Conservation (phyloP, 1,284 basidiomycete genomes). For the Microbotryum saponariae region DNA sequence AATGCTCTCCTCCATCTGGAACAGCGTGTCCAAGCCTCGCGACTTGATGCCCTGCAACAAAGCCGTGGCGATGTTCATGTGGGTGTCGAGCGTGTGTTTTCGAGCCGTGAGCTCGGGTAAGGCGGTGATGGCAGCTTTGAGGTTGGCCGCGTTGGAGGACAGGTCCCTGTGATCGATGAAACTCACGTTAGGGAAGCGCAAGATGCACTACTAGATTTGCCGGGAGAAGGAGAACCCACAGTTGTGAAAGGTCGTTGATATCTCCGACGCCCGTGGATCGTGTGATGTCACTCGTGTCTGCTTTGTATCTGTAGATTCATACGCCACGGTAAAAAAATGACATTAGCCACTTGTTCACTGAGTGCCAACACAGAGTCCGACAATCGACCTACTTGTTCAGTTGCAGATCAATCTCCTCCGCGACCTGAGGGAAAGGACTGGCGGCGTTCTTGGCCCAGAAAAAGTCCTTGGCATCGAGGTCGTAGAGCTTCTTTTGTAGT, state of each 20-base stretch:
- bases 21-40: conserved; percentile 88
- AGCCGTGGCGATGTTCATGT: conserved; percentile 99
- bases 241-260: conserved; percentile 86
- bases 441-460: conserved; percentile 97
- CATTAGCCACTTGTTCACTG: no score
- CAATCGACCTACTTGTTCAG: conserved; percentile 54
- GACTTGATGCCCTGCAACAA: conserved; percentile 93
- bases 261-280: conserved; percentile 92
- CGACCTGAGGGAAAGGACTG: conserved; percentile 96
- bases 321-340: no score
- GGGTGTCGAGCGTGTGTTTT: conserved; percentile 92
- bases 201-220: background rate
- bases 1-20: conserved; percentile 90
- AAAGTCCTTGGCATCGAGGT: conserved; percentile 96
- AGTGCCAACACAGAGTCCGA: background rate
- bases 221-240: conserved; percentile 52
- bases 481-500: conserved; percentile 79
- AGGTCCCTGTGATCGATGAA: conserved; percentile 59
- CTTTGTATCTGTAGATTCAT: conserved; percentile 58
- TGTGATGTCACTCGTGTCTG: conserved; percentile 94
- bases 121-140: conserved; percentile 96
- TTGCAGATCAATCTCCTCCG: conserved; percentile 92
- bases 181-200: background rate
- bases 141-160: conserved; percentile 86
- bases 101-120: conserved; percentile 95